These are phyloP conservation scores for Zizania palustris DNA, from an alignment of 202 grass and related monocot genomes.

Conservation along the genomic window DNA sequence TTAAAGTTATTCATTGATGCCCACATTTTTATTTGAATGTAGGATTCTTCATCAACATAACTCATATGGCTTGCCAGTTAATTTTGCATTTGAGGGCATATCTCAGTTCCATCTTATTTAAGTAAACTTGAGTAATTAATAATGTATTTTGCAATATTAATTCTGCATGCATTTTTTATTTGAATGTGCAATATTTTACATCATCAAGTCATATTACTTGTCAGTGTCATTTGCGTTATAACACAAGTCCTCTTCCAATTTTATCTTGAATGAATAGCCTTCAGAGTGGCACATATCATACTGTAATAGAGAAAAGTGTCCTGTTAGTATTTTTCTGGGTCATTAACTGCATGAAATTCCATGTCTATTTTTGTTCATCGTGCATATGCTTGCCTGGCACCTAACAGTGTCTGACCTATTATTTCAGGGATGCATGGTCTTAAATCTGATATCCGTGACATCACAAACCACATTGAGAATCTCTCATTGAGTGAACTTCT, in stretches of 20 bases:
- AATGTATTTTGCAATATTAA: neutral
- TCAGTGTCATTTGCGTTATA: neutral
- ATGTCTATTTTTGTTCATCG: conserved; percentile 20
- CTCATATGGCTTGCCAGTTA: neutral
- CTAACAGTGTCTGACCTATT: conserved; percentile 40
- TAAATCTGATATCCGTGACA: conserved; percentile 75
- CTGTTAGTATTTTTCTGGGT: conserved; percentile 5
- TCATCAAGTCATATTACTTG: neutral
- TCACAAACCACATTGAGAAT: conserved; percentile 78
- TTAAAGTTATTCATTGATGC: neutral
- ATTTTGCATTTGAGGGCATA: neutral
- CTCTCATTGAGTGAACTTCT: conserved; percentile 77
- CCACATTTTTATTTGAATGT: neutral
- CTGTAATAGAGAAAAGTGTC: conserved; percentile 6
- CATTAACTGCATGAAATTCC: neutral
- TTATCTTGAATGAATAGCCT: conserved; percentile 33
- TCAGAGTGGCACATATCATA: conserved; percentile 21
- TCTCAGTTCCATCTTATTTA: conserved; percentile 21
- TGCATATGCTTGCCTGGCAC: conserved; percentile 19
- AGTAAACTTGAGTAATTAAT: neutral
- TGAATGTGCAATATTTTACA: neutral
- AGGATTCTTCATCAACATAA: conserved; percentile 17
- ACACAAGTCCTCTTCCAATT: neutral
- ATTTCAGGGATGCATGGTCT: conserved; percentile 73
- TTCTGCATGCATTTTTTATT: conserved; percentile 4